Percentiles rank a stretch among this genome's conserved stretches.
phyloP scores from a whole-genome alignment of 257 asterid species.

The Jasminum sambac region DNA sequence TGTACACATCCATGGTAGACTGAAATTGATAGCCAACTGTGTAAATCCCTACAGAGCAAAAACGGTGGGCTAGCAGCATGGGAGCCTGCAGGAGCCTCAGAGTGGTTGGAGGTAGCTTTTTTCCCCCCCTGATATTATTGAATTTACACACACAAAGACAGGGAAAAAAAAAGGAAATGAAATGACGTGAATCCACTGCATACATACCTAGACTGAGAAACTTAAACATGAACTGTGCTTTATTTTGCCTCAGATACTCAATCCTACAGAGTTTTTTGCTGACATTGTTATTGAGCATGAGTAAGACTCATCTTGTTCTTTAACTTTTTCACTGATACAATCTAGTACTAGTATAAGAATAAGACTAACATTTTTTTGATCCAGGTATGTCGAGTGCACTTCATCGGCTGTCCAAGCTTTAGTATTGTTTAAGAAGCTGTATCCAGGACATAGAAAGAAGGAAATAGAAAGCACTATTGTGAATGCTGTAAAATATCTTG shows the following conservation, averaged over 20 bases:
- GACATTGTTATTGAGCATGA: conserved; percentile 71
- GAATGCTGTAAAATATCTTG: conserved; percentile 55
- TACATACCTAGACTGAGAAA: neutral
- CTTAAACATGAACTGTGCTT: neutral
- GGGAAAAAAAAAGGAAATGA: neutral
- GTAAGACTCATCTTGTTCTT: conserved; percentile 40
- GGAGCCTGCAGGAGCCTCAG: conserved; percentile 90
- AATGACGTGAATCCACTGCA: neutral
- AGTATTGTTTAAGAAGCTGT: conserved; percentile 49
- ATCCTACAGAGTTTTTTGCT: conserved; percentile 75
- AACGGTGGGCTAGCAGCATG: conserved; percentile 93
- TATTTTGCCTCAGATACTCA: conserved; percentile 46
- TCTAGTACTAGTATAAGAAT: neutral
- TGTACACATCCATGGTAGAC: neutral
- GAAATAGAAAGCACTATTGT: conserved; percentile 46
- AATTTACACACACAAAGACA: neutral
- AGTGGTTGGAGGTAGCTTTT: conserved; percentile 74
- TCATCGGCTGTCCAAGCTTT: conserved; percentile 73
- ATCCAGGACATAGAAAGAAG: conserved; percentile 59
- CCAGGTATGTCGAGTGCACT: conserved; percentile 77
- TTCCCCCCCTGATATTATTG: neutral
- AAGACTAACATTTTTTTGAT: neutral
- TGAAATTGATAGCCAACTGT: neutral
- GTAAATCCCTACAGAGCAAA: conserved; percentile 59
- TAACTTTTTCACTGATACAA: neutral